A percentile compares a stretch with the other conserved stretches of the same genome.
These are phyloP conservation scores for Aspergillus latus DNA, from an alignment of 2,329 filamentous ascomycete genomes.

Conservation along the genomic window DNA sequence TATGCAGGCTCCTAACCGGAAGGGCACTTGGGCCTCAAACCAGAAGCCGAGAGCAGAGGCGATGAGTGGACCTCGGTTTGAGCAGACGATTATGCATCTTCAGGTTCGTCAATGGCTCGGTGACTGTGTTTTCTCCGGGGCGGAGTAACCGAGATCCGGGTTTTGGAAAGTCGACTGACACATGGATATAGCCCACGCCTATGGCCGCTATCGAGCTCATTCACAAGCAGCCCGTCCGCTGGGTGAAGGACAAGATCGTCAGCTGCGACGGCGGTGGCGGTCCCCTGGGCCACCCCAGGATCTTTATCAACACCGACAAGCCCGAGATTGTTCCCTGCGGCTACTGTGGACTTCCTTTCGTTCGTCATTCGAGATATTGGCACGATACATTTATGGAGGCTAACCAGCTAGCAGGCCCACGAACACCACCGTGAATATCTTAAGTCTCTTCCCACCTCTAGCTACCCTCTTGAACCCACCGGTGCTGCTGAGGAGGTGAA, in stretches of 20 bases:
- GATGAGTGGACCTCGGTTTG: slow-evolving; percentile 92
- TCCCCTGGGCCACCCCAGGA: slow-evolving; percentile 80
- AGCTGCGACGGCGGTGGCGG: slow-evolving; percentile 92
- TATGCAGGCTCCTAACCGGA: slow-evolving; percentile 83
- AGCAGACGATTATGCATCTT: slow-evolving; percentile 89
- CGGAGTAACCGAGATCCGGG: background rate
- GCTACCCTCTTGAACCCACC: slow-evolving; percentile 73
- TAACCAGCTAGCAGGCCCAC: slow-evolving; percentile 64
- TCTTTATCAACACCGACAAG: slow-evolving; percentile 99
- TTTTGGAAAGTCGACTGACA: background rate
- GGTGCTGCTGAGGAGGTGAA: slow-evolving; percentile 60
- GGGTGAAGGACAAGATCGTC: slow-evolving; percentile 79
- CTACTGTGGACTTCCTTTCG: slow-evolving; percentile 92
- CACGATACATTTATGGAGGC: background rate
- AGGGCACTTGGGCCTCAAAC: slow-evolving; percentile 76
- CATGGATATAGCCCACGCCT: slow-evolving; percentile 69
- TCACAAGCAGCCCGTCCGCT: slow-evolving; percentile 90
- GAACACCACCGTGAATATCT: slow-evolving; percentile 84
- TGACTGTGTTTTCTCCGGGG: background rate
- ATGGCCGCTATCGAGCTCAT: slow-evolving; percentile 91
- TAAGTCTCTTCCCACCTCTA: slow-evolving; percentile 74
- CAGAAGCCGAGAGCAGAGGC: slow-evolving; percentile 78
- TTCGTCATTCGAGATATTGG: slow-evolving; percentile 51
- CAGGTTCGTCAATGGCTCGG: slow-evolving; percentile 64
- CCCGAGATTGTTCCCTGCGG: slow-evolving; percentile 85